Evolutionary conservation across 106 monocot species (phyloP).

Genomic region (Posidonia australis): DNA sequence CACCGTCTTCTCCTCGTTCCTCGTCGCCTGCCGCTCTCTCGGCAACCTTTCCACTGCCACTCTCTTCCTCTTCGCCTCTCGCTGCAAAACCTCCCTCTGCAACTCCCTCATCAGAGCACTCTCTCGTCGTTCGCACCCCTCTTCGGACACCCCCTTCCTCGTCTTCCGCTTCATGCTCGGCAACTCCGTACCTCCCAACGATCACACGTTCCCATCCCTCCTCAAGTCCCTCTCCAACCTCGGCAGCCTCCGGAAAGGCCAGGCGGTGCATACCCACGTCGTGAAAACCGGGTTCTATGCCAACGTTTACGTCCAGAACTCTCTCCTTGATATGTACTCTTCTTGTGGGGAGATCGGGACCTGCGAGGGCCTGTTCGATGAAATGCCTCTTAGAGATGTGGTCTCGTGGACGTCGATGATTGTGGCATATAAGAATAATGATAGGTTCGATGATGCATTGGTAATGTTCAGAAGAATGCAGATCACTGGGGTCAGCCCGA

Average conservation of each 20-base stretch:
- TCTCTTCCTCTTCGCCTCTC: constrained; percentile 12
- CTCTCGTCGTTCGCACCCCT: neutral
- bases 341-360: too few species aligned
- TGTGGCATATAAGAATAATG: constrained; percentile 6
- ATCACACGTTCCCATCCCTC: too few species aligned
- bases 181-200: too few species aligned
- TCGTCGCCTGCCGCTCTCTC: constrained; percentile 12
- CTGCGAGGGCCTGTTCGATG: constrained; percentile 29
- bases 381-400: constrained; percentile 27
- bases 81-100: neutral
- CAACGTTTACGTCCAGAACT: too few species aligned
- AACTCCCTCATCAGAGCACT: constrained; percentile 2
- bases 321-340: too few species aligned
- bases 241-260: too few species aligned
- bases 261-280: too few species aligned
- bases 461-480: too few species aligned
- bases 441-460: neutral
- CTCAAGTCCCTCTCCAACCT: too few species aligned
- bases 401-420: constrained; percentile 42
- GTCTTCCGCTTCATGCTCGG: too few species aligned
- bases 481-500: too few species aligned
- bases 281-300: too few species aligned
- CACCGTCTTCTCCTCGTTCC: constrained; percentile 17
- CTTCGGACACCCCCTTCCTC: neutral
- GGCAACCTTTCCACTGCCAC: constrained; percentile 8